Evolutionary conservation across 2,329 filamentous ascomycete species (phyloP).

Genomic region (Dactylellina sp.): DNA sequence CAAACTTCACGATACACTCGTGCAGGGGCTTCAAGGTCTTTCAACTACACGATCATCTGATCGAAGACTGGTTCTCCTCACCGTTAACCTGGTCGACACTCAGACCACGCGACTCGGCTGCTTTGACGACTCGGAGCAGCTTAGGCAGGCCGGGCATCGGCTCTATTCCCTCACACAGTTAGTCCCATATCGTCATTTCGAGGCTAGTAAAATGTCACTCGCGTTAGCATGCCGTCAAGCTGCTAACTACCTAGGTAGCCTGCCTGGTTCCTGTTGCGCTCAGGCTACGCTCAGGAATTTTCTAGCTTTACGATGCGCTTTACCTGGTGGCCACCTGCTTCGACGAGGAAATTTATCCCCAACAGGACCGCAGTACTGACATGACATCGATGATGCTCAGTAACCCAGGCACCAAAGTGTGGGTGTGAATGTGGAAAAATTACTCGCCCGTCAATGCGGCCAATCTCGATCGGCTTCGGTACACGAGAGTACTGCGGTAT

Average conservation of each 20-base stretch:
- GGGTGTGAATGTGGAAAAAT: background rate
- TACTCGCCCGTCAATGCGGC: background rate
- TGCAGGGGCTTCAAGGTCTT: too few relatives aligned
- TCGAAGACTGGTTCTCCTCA: background rate
- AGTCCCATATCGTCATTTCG: conserved; percentile 38
- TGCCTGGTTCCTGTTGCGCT: conserved; percentile 22
- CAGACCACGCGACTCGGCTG: conserved; percentile 52
- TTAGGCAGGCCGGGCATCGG: conserved; percentile 28
- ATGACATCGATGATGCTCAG: background rate
- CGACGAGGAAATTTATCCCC: too few relatives aligned
- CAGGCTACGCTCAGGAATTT: background rate
- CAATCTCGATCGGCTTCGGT: background rate
- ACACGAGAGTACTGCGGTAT: background rate
- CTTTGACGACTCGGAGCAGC: conserved; percentile 29
- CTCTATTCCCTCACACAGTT: conserved; percentile 20
- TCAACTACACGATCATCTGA: background rate
- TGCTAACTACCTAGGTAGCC: background rate
- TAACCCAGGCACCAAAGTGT: conserved; percentile 2
- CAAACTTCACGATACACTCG: too few relatives aligned
- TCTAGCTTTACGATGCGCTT: too few relatives aligned
- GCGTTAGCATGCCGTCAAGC: conserved; percentile 4
- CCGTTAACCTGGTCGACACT: background rate
- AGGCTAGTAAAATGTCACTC: conserved; percentile 12
- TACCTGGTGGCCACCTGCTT: too few relatives aligned
- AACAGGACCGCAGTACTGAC: too few relatives aligned